phyloP scores from a whole-genome alignment of 2,329 filamentous ascomycete species.

The Aspergillus calidoustus region DNA sequence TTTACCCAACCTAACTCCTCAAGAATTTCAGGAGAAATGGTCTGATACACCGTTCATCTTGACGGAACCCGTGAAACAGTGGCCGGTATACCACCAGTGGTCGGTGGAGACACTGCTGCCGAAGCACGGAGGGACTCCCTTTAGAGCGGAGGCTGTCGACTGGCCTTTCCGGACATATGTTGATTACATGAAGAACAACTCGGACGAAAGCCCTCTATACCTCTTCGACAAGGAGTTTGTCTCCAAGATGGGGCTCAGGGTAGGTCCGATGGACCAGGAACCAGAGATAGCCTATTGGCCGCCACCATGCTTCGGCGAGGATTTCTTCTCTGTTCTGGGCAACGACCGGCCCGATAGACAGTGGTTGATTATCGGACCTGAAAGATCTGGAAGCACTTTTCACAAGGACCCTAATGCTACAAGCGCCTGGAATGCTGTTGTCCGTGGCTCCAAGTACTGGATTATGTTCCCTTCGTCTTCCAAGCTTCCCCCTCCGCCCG shows the following conservation, averaged over 20 bases:
- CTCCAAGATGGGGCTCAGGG: constrained; percentile 76
- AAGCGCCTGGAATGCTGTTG: constrained; percentile 89
- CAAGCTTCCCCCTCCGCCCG: constrained; percentile 71
- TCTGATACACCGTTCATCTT: constrained; percentile 84
- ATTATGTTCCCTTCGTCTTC: constrained; percentile 88
- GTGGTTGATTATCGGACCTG: constrained; percentile 91
- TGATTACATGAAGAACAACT: constrained; percentile 77
- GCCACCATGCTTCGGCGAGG: constrained; percentile 82
- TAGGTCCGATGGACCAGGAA: constrained; percentile 52
- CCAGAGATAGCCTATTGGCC: constrained; percentile 71
- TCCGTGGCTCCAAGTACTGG: constrained; percentile 94
- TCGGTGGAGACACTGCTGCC: constrained; percentile 67
- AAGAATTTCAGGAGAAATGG: constrained; percentile 77
- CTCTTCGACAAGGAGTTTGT: constrained; percentile 88
- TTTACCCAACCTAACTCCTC: constrained; percentile 68
- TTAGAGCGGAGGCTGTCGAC: constrained; percentile 91
- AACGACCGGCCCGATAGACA: constrained; percentile 80
- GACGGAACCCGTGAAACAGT: constrained; percentile 77
- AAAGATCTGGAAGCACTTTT: constrained; percentile 88
- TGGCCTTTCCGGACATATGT: constrained; percentile 84
- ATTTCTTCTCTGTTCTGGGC: constrained; percentile 81
- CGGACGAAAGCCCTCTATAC: constrained; percentile 88
- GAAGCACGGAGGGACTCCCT: constrained; percentile 69
- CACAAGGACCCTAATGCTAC: constrained; percentile 79
- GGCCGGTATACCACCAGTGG: constrained; percentile 80